phyloP scores from a whole-genome alignment of 352 stramenopile genomes.

The Phytophthora citrophthora region DNA sequence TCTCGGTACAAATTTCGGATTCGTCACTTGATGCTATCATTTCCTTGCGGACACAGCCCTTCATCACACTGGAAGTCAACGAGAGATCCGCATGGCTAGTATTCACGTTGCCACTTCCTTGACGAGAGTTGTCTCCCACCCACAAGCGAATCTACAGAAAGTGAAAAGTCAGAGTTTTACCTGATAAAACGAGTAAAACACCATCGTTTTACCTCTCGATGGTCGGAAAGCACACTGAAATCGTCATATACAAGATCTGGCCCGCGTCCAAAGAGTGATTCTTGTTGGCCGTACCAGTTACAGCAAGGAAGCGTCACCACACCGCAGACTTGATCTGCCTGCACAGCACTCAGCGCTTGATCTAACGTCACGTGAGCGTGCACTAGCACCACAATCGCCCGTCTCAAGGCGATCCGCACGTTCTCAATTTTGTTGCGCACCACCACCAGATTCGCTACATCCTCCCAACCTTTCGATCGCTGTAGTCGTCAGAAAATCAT shows the following conservation, averaged over 20 bases:
- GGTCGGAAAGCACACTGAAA: conserved; percentile 80
- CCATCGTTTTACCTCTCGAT: conserved; percentile 58
- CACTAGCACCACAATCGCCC: conserved; percentile 76
- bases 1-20: not conserved
- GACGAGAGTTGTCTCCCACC: conserved; percentile 18
- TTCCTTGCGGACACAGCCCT: conserved; percentile 58
- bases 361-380: conserved; percentile 82
- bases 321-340: conserved; percentile 63
- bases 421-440: conserved; percentile 88
- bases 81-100: conserved; percentile 27
- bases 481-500: conserved; percentile 23
- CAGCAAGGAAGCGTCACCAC: conserved; percentile 82
- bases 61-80: conserved; percentile 42
- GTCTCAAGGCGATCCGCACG: conserved; percentile 63
- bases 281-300: conserved; percentile 84
- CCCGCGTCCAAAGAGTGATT: conserved; percentile 52
- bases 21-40: not conserved
- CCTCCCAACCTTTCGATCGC: conserved; percentile 53
- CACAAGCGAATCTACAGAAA: conserved; percentile 55
- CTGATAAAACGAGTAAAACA: not conserved
- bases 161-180: conserved; percentile 1
- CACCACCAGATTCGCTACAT: conserved; percentile 72
- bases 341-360: conserved; percentile 69
- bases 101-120: conserved; percentile 2
- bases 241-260: conserved; percentile 84